Conservation (phyloP, 2,329 filamentous ascomycete species). For the Curvularia sp. region DNA sequence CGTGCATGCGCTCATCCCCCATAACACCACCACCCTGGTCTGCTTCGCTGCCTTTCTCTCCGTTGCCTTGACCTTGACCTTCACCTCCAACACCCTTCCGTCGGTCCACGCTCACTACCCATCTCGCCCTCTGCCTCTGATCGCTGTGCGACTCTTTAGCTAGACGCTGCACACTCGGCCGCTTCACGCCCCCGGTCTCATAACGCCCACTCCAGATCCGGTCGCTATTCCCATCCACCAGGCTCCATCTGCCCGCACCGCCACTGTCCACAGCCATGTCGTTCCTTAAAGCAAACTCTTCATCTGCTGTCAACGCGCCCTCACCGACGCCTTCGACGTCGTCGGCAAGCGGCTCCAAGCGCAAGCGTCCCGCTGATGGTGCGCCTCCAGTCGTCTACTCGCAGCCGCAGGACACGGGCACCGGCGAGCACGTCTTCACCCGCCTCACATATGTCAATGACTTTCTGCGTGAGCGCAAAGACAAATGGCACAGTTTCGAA, state of each 20-base stretch:
- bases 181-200: not conserved
- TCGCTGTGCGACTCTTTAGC: constrained; percentile 43
- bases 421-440: constrained; percentile 81
- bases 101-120: constrained; percentile 11
- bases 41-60: constrained; percentile 13
- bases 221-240: constrained; percentile 1
- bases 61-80: constrained; percentile 4
- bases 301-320: constrained; percentile 58
- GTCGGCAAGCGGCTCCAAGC: constrained; percentile 54
- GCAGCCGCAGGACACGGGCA: constrained; percentile 77
- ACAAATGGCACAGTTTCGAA: constrained; percentile 70
- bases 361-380: constrained; percentile 64
- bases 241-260: constrained; percentile 1
- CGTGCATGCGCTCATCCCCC: constrained; percentile 27
- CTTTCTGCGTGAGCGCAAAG: constrained; percentile 62
- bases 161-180: constrained; percentile 39
- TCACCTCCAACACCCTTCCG: constrained; percentile 1
- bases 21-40: constrained; percentile 1
- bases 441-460: constrained; percentile 88
- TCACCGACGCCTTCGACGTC: constrained; percentile 64
- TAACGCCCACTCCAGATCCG: not conserved
- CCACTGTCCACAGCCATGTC: constrained; percentile 39
- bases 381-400: constrained; percentile 67
- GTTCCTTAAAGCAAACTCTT: constrained; percentile 42
- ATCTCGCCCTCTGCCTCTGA: constrained; percentile 1